phyloP scores from a whole-genome alignment of 148 eudicot species.

The Oxyria digyna region DNA sequence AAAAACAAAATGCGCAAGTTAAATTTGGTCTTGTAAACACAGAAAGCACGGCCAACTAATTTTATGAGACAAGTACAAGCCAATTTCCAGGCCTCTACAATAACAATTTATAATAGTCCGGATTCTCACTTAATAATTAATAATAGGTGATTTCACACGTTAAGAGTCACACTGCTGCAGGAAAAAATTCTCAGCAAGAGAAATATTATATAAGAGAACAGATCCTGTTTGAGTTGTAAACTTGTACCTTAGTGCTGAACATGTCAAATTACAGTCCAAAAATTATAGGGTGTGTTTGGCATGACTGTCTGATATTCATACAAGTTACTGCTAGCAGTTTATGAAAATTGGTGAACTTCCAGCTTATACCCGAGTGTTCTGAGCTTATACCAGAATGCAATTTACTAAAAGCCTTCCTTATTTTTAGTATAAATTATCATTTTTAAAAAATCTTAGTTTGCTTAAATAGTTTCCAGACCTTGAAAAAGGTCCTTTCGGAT shows the following conservation, averaged over 20 bases:
- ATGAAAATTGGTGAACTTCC: not conserved
- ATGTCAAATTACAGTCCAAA: not conserved
- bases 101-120: no score
- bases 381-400: not conserved
- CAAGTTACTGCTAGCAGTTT: not conserved
- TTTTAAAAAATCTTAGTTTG: not conserved
- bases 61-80: not conserved
- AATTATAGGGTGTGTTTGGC: not conserved
- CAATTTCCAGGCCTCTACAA: no score
- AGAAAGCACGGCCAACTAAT: not conserved
- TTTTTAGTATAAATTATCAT: no score
- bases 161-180: not conserved
- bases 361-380: not conserved
- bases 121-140: not conserved
- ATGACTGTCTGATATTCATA: not conserved
- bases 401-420: no score
- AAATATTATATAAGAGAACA: not conserved
- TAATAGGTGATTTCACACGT: not conserved
- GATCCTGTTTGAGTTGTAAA: not conserved
- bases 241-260: not conserved
- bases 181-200: not conserved
- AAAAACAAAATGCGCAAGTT: not conserved
- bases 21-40: not conserved
- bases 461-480: not conserved
- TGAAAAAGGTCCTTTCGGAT: not conserved